Evolutionary conservation across 73 alveolate genomes (phyloP), one percentile per base, ranked within the genome.

Genomic region (Uronychia binucleata): DNA sequence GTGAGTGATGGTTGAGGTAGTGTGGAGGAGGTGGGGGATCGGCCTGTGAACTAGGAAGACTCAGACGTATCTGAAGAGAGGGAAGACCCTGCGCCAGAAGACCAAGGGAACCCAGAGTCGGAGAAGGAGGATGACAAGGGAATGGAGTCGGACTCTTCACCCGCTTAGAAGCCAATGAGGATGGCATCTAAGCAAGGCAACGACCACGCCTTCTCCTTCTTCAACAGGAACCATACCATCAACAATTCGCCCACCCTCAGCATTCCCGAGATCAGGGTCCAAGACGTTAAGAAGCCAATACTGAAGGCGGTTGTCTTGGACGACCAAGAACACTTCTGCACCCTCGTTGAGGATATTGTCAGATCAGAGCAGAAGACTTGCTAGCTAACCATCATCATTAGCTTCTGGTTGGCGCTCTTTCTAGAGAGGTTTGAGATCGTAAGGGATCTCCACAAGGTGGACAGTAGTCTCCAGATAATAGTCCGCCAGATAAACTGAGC

Each of bases 361-460:
- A 46, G 19, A 46, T 46, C 67, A 46, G 19, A 46, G n/a, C 67
- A 19, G 19, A 46, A 46, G n/a, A 19, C 5, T 5, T 46, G 67
- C 67, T 46, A 46, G 67, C 67, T 46, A 19, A 19, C 19, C n/a
- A 46, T 46, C 67, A 46, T 67, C 13, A 81, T 81, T 59, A 14
- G 81, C 34, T 81, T 81, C 60, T 81, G 88, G 88, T 81, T 81
- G 0, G 88, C 88, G 5, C 14, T 58, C 29, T 35, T 58, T 31
- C 19, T 81, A 14, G 88, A 59, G 81, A 59, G 59, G 58, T 5
- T 75, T 27, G 25, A 26, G 27, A 30, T 75, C 1, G 81, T 58
- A 75, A 28, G 32, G 27, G 19, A 28, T 26, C 81, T 75, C 8
- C 32, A 75, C 27, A 5, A 75, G 5, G 32, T 5, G 25, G 81